Base-by-base conservation (phyloP, 176 grass and related monocot species). In the Luzula sylvatica region DNA sequence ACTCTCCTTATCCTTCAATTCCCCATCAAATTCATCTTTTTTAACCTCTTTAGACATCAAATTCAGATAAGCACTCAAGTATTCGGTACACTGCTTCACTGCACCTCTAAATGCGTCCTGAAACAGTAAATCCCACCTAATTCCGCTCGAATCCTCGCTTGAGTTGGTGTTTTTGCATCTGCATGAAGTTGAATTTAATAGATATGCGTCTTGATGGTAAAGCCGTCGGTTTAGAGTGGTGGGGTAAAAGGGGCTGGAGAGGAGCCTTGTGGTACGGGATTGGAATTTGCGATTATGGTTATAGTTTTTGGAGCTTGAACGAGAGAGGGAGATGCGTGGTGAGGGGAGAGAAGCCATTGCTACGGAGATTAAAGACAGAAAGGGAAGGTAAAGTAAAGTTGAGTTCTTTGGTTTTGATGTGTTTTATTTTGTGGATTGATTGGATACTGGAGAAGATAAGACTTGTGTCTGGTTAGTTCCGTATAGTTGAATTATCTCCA, bases 111-210 rank as follows among this genome's bases (percentile, higher is more conserved):
- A 58, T 16, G 74, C 85, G 8, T 82, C 78, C 38, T 86, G 65
- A 48, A 96, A 65, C 25, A 82, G 69, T 35, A 79, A 53, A 50
- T 96, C 71, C 92, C 92, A 96, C 4, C 92, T 70, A 8, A 78
- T 44, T 9, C 62, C 58, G 1, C n/a, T 26, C 0, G 50, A 74
- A 38, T 64, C 71, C 41, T 58, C 92, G n/a, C 59, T 38, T 1
- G 46, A 28, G 41, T 49, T 49, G 3, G 43, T 17, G 1, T 32
- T 64, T 48, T 64, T 64, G 43, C 59, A 29, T 18, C 59, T 38
- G 18, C 59, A 64, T 5, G 41, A 7, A 49, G 41, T 16, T 1
- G 42, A 64, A 47, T 9, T 32, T 20, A 9, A 35, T 35, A 9
- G 30, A 7, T 29, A 9, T 12, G 11, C 7, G 9, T 63, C 8